Evolutionary conservation across 805 yeast species (phyloP).

Genomic region (Starmerella apis): DNA sequence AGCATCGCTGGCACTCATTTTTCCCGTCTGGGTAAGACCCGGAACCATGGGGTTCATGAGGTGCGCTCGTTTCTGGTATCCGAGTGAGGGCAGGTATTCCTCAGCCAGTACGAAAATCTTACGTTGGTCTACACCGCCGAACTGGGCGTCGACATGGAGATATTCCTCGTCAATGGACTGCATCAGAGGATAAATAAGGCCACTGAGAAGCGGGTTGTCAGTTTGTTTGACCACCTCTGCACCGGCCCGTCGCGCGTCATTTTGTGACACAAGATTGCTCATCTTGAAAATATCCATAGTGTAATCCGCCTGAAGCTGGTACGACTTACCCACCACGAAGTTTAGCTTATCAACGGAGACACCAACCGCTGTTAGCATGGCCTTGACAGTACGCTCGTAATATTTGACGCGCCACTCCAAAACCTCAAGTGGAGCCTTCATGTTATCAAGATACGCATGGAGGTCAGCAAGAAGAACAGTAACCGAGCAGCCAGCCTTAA

Average conservation of each 20-base stretch:
- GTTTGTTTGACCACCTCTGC: constrained; percentile 99
- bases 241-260: constrained; percentile 97
- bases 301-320: constrained; percentile 67
- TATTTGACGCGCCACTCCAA: constrained; percentile 81
- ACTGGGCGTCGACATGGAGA: constrained; percentile 81
- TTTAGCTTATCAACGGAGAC: constrained; percentile 84
- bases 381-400: constrained; percentile 73
- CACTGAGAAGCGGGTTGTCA: constrained; percentile 81
- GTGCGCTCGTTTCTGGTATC: constrained; percentile 96
- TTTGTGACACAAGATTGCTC: constrained; percentile 76
- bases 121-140: constrained; percentile 98
- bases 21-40: constrained; percentile 89
- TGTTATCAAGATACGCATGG: constrained; percentile 93
- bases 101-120: constrained; percentile 95
- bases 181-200: constrained; percentile 95
- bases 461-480: constrained; percentile 85
- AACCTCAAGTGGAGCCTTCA: constrained; percentile 94
- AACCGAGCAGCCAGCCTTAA: constrained; percentile 93
- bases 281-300: constrained; percentile 82
- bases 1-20: constrained; percentile 98
- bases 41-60: constrained; percentile 99
- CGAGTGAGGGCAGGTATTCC: constrained; percentile 74
- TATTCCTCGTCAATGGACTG: constrained; percentile 95
- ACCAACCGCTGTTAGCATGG: constrained; percentile 73
- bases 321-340: constrained; percentile 81